Evolutionary conservation across 768 basidiomycete genomes (phyloP).

Genomic region (Tulasnella sp.): DNA sequence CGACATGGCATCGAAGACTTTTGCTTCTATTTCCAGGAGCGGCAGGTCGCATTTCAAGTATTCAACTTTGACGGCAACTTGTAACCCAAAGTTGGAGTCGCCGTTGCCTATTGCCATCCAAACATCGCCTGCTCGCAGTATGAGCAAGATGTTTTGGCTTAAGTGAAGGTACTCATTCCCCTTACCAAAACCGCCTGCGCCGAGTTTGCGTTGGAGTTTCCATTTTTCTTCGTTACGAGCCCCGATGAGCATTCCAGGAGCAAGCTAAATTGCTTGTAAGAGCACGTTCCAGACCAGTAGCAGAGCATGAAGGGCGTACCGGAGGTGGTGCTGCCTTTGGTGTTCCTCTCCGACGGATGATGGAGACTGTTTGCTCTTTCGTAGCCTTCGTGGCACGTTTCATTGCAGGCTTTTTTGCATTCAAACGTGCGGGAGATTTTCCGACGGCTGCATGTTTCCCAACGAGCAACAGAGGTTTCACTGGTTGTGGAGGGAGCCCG

Average conservation of each 20-base stretch:
- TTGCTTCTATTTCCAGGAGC: not conserved
- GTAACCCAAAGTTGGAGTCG: not conserved
- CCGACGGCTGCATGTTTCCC: not conserved
- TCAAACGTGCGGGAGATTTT: not conserved
- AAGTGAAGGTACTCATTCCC: not conserved
- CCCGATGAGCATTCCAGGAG: not conserved
- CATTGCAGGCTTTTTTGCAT: not conserved
- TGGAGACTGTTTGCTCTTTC: not conserved
- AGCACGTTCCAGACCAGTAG: not conserved
- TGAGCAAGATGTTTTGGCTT: not conserved
- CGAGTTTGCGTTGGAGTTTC: not conserved
- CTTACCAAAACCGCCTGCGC: constrained; percentile 10
- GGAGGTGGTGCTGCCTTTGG: not conserved
- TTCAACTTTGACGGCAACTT: constrained; percentile 6
- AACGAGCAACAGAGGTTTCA: not conserved
- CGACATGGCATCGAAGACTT: not conserved
- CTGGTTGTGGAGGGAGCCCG: not conserved
- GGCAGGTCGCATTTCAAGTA: not conserved
- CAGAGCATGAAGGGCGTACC: not conserved
- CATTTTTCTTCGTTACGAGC: not conserved
- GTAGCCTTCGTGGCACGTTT: not conserved
- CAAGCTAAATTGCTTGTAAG: not conserved
- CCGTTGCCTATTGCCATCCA: not conserved
- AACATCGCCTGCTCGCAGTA: constrained; percentile 4
- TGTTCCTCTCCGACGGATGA: not conserved